phyloP scores from a whole-genome alignment of 805 yeast species.

The Saturnispora quitensis region DNA sequence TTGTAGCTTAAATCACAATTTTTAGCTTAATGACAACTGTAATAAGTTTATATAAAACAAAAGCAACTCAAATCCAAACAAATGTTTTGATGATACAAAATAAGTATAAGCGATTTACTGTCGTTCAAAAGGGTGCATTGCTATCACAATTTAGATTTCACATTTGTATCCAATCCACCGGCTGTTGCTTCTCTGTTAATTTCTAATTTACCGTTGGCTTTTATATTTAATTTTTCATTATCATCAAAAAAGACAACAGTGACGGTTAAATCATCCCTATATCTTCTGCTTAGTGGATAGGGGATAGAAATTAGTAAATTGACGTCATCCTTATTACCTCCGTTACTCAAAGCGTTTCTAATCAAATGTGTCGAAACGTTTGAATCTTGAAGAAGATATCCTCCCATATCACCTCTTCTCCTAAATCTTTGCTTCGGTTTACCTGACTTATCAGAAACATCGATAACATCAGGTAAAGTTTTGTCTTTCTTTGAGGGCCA shows the following conservation, averaged over 20 bases:
- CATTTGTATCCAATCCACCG: constrained; percentile 37
- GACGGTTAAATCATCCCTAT: constrained; percentile 93
- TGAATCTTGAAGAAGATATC: constrained; percentile 63
- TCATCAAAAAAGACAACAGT: constrained; percentile 78
- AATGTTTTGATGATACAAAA: neutral
- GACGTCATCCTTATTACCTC: constrained; percentile 82
- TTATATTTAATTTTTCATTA: constrained; percentile 44
- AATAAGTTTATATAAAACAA: neutral
- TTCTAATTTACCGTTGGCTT: constrained; percentile 42
- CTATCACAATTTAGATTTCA: constrained; percentile 39
- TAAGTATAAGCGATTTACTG: no score
- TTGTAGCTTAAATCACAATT: neutral
- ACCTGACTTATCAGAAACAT: constrained; percentile 48
- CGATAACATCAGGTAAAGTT: constrained; percentile 54
- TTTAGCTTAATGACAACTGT: neutral
- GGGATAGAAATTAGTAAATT: constrained; percentile 87
- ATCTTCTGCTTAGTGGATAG: constrained; percentile 80
- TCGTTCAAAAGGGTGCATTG: neutral
- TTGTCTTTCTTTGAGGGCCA: constrained; percentile 25
- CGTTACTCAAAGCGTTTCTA: constrained; percentile 81
- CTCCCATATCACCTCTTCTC: constrained; percentile 29
- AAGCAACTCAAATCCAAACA: neutral
- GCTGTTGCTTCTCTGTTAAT: constrained; percentile 48
- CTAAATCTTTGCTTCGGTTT: constrained; percentile 71
- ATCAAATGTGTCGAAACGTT: constrained; percentile 91